A percentile compares a stretch with the other conserved stretches of the same genome.
Evolutionary conservation across 352 stramenopile genomes (phyloP).

Genomic region (Globisporangium parvum): DNA sequence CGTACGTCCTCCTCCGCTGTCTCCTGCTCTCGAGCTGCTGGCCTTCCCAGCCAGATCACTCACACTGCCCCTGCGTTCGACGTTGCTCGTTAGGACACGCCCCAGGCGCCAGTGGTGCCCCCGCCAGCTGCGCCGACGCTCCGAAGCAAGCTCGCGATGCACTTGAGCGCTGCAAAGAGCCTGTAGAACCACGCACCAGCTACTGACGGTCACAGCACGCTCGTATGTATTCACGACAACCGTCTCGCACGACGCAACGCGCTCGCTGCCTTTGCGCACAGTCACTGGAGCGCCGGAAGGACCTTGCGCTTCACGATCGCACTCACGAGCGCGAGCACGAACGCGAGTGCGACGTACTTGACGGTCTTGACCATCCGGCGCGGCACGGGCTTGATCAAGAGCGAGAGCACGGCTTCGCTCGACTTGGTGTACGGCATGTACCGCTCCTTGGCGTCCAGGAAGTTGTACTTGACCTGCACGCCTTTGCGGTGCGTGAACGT

Average conservation of each 20-base stretch:
- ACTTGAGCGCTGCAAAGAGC: conserved; percentile 30
- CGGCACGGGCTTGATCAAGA: conserved; percentile 42
- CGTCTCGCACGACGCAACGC: background rate
- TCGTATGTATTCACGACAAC: background rate
- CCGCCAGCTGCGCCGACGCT: conserved; percentile 20
- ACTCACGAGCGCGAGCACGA: too few species aligned
- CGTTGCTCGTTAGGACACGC: background rate
- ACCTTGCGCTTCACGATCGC: too few species aligned
- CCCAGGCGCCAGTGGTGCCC: conserved; percentile 10
- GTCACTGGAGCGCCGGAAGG: too few species aligned
- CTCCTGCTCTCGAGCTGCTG: too few species aligned
- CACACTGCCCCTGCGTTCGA: background rate
- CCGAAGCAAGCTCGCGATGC: conserved; percentile 38
- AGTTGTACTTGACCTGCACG: conserved; percentile 58
- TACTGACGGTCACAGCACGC: too few species aligned
- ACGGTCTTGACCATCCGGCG: conserved; percentile 8
- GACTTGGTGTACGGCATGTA: conserved; percentile 41
- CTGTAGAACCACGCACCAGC: conserved; percentile 14
- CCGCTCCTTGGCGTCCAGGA: conserved; percentile 45
- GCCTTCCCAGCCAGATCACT: background rate
- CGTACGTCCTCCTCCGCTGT: conserved; percentile 13
- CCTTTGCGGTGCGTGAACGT: conserved; percentile 68
- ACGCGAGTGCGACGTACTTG: background rate
- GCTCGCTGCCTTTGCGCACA: too few species aligned
- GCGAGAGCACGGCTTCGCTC: conserved; percentile 27